Conservation (phyloP, 75 land plant genomes). For the Pinus taeda region DNA sequence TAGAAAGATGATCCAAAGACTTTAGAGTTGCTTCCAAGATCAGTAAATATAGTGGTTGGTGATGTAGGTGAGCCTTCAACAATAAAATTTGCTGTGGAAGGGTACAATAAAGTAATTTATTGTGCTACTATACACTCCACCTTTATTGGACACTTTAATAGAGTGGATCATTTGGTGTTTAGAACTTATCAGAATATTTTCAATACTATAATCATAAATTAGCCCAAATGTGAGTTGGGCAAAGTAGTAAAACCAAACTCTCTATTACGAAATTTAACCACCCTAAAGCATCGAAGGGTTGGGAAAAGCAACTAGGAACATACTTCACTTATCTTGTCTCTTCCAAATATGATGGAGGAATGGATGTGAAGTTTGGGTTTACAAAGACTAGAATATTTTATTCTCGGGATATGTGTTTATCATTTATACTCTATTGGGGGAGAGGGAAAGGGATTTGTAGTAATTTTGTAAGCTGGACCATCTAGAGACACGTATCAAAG, state of each 20-base stretch:
- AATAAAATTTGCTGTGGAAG: conserved; percentile 66
- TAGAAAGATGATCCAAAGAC: conserved; percentile 75
- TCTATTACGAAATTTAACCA: conserved; percentile 80
- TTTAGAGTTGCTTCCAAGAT: conserved; percentile 83
- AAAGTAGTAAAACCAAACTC: conserved; percentile 97
- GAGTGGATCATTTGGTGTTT: conserved; percentile 89
- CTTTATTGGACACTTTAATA: conserved; percentile 82
- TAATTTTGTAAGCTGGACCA: conserved; percentile 84
- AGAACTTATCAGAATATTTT: conserved; percentile 81
- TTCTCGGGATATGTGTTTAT: conserved; percentile 33
- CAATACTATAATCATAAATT: conserved; percentile 93
- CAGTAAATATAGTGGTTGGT: conserved; percentile 85
- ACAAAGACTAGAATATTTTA: conserved; percentile 65
- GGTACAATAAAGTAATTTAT: conserved; percentile 90
- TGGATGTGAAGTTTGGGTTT: conserved; percentile 77
- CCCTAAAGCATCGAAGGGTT: conserved; percentile 54
- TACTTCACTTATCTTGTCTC: conserved; percentile 74
- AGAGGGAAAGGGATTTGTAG: conserved; percentile 77
- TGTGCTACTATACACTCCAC: conserved; percentile 92
- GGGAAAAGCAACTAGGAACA: conserved; percentile 78
- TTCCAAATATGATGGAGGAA: conserved; percentile 83
- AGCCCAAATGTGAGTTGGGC: conserved; percentile 88
- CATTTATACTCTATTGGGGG: conserved; percentile 67
- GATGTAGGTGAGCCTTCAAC: conserved; percentile 93
- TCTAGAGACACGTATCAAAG: conserved; percentile 63